Percentiles rank a stretch among this genome's conserved stretches.
phyloP scores from a whole-genome alignment of 2,329 filamentous ascomycete genomes.

The Fusarium clavum region DNA sequence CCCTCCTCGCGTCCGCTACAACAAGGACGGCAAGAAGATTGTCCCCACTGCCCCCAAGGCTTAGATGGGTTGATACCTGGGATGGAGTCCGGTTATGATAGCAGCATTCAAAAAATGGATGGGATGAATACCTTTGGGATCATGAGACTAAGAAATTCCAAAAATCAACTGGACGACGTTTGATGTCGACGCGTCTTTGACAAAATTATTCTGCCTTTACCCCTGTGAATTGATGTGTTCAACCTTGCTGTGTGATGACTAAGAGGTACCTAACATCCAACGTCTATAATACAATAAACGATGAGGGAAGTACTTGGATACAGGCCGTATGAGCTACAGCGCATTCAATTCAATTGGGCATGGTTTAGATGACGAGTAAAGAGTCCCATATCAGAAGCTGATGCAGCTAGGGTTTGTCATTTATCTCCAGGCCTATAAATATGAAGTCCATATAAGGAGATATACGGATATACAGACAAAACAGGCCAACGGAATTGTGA shows the following conservation, averaged over 20 bases:
- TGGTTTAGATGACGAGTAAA: background rate
- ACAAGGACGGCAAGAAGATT: slow-evolving; percentile 99
- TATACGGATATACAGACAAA: background rate
- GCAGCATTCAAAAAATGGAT: slow-evolving; percentile 54
- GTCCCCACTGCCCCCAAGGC: slow-evolving; percentile 72
- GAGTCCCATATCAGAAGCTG: background rate
- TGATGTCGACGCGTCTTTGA: slow-evolving; percentile 38
- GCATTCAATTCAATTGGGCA: background rate
- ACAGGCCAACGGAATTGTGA: background rate
- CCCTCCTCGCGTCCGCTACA: slow-evolving; percentile 97
- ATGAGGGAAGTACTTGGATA: background rate
- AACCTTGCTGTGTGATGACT: background rate
- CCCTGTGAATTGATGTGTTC: background rate
- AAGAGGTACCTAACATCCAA: background rate
- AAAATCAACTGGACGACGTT: slow-evolving; percentile 47
- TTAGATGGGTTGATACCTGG: slow-evolving; percentile 51
- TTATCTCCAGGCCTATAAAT: background rate
- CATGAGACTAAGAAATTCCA: slow-evolving; percentile 48
- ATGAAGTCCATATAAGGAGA: background rate
- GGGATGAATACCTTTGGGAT: slow-evolving; percentile 52
- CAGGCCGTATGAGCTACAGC: background rate
- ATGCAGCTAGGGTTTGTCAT: background rate
- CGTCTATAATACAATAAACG: background rate
- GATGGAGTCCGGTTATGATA: slow-evolving; percentile 55
- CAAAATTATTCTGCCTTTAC: background rate